Evolutionary conservation across 768 basidiomycete genomes (phyloP), one percentile per base, ranked within the genome.

Genomic region (Sutorius australiensis): DNA sequence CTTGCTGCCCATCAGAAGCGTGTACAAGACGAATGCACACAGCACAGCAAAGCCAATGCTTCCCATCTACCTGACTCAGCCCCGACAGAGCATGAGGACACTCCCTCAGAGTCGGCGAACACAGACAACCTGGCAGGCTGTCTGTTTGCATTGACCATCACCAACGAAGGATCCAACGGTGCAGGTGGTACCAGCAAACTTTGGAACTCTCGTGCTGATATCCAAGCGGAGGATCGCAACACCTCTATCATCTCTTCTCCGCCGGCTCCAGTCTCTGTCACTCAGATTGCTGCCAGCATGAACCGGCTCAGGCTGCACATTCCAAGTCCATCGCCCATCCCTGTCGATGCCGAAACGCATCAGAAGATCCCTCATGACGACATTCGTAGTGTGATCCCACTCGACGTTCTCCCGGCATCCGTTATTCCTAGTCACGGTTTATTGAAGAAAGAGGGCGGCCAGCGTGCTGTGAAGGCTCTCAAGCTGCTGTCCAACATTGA

Each of bases 61-160:
- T 14, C 33, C 12, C 12, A 34, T 34, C 33, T 14, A 12, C 13
- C 33, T 13, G 13, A 14, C 36, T 17, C 36, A 24, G 24, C 24
- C 24, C 24, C 24, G 37, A 38, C 11, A 12, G 5, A 19, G 24
- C 3, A 5, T 38, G 37, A 38, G 17, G 17, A 11, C 37, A 17
- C 37, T 38, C 6, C 17, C 37, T 6, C 5, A 6, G 37, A 38
- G 5, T 38, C 37, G 10, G 19, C 37, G 11, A 9, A 1, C 5
- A 17, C 5, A 12, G 33, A 52, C 41, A 28, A 32, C n/a, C 45
- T 53, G 5, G 7, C 42, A 27, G 48, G 31, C 5, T 11, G 2
- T n/a, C 36, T 58, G 7, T 51, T 58, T 16, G 24, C 45, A 0
- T 46, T 51, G 8, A 51, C 47, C 1, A 19, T 58, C 9, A 47